phyloP scores from a whole-genome alignment of 768 basidiomycete species.

The Leccinum boreale region DNA sequence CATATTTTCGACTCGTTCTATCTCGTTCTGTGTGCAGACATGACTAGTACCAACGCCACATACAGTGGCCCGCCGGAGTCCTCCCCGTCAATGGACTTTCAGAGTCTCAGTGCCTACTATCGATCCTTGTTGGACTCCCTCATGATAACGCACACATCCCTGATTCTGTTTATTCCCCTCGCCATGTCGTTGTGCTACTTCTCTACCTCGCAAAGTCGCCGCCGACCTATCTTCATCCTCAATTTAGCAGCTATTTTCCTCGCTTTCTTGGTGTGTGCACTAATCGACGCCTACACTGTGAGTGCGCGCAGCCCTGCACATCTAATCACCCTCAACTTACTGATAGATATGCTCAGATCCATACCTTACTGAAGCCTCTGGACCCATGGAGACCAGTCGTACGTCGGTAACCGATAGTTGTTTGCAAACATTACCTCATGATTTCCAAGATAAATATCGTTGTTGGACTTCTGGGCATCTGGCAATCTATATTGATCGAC shows the following conservation, averaged over 20 bases:
- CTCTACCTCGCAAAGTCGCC: slow-evolving; percentile 16
- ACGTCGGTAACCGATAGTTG: neutral
- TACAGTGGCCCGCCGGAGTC: neutral
- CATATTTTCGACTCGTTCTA: neutral
- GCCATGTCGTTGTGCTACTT: slow-evolving; percentile 20
- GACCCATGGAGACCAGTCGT: slow-evolving; percentile 8
- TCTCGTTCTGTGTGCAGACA: neutral
- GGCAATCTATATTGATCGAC: slow-evolving; percentile 26
- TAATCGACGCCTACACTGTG: slow-evolving; percentile 12
- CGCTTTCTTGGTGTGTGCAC: slow-evolving; percentile 10
- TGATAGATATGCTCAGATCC: slow-evolving; percentile 15
- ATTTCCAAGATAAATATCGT: slow-evolving; percentile 11
- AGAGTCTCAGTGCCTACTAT: neutral
- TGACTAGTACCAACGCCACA: slow-evolving; percentile 5
- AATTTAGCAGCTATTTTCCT: slow-evolving; percentile 12
- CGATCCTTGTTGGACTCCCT: slow-evolving; percentile 15
- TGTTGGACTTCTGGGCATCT: slow-evolving; percentile 20
- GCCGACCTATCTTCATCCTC: slow-evolving; percentile 17
- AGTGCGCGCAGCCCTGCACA: neutral
- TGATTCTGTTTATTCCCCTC: slow-evolving; percentile 19
- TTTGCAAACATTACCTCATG: neutral
- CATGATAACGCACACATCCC: slow-evolving; percentile 23
- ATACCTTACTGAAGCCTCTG: slow-evolving; percentile 21
- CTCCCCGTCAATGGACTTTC: neutral
- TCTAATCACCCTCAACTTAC: neutral